Conservation (phyloP, 495 filamentous ascomycete species). For the Aspergillus carlsbadensis region DNA sequence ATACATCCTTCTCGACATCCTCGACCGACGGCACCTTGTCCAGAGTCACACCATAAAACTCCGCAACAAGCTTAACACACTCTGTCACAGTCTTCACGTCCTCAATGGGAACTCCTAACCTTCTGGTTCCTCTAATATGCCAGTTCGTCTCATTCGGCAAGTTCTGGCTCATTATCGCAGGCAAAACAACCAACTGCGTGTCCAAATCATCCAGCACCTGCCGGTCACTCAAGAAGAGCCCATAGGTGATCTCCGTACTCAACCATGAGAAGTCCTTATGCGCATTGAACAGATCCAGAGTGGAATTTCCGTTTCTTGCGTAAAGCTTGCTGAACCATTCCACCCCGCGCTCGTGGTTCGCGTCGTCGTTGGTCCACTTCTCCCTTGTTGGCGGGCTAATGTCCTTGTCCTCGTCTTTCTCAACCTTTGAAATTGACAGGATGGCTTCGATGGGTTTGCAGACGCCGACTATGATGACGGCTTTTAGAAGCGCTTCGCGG, state of each 20-base stretch:
- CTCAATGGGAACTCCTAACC: conserved; percentile 49
- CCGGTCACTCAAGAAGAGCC: conserved; percentile 55
- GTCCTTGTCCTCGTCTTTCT: conserved; percentile 52
- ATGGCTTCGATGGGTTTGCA: conserved; percentile 54
- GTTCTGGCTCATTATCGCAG: conserved; percentile 61
- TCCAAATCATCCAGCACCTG: conserved; percentile 51
- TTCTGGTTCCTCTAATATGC: conserved; percentile 55
- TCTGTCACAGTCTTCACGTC: conserved; percentile 49
- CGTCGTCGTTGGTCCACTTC: conserved; percentile 43
- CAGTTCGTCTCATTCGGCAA: conserved; percentile 51
- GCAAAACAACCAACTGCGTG: conserved; percentile 54
- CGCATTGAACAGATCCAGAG: conserved; percentile 44
- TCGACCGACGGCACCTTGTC: conserved; percentile 50
- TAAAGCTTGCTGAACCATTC: conserved; percentile 48
- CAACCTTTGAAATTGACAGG: conserved; percentile 44
- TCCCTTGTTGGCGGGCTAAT: conserved; percentile 42
- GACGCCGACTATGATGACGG: conserved; percentile 50
- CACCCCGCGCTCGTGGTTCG: conserved; percentile 45
- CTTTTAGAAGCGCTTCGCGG: conserved; percentile 53
- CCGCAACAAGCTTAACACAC: conserved; percentile 37
- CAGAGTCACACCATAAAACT: conserved; percentile 35
- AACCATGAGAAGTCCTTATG: conserved; percentile 50
- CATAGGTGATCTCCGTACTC: conserved; percentile 52
- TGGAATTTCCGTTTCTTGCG: conserved; percentile 32
- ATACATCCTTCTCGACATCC: conserved; percentile 43